Evolutionary conservation across 23 red algal genomes (phyloP).

Genomic region (Agarophyton chilense): DNA sequence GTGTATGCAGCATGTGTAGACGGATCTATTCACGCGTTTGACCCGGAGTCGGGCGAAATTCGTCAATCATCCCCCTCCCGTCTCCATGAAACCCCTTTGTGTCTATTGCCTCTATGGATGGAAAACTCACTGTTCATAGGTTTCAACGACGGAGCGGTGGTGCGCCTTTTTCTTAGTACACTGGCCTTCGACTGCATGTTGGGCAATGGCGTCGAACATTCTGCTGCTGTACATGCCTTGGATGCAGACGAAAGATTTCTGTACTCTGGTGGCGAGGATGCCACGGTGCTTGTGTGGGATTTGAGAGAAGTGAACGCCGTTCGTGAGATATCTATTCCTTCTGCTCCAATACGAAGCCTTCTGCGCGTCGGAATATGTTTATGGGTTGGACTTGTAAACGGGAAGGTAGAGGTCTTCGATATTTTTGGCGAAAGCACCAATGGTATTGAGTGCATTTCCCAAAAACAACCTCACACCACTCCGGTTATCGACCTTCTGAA

Average conservation of each 20-base stretch:
- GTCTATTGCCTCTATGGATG: slow-evolving; percentile 33
- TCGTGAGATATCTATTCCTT: slow-evolving; percentile 49
- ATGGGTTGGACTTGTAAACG: slow-evolving; percentile 51
- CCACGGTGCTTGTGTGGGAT: slow-evolving; percentile 58
- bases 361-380: slow-evolving; percentile 22
- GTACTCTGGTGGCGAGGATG: slow-evolving; percentile 57
- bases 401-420: slow-evolving; percentile 50
- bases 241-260: slow-evolving; percentile 57
- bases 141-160: slow-evolving; percentile 50
- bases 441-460: slow-evolving; percentile 33
- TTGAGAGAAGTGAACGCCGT: slow-evolving; percentile 42
- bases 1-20: slow-evolving; percentile 47
- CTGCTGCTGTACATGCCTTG: slow-evolving; percentile 50
- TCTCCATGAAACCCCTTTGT: slow-evolving; percentile 41
- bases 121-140: slow-evolving; percentile 64
- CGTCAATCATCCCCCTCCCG: neutral
- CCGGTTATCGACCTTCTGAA: slow-evolving; percentile 33
- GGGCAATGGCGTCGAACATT: slow-evolving; percentile 52
- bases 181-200: slow-evolving; percentile 66
- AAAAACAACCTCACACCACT: slow-evolving; percentile 8
- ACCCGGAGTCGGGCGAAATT: slow-evolving; percentile 25
- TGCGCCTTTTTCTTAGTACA: slow-evolving; percentile 36
- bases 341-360: slow-evolving; percentile 42
- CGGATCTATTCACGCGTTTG: slow-evolving; percentile 46
- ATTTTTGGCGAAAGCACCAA: slow-evolving; percentile 61